Percentiles rank a stretch among this genome's conserved stretches.
These are phyloP conservation scores for Alternaria angustiovoidea DNA, from an alignment of 2,329 filamentous ascomycete species.

Conservation along the genomic window DNA sequence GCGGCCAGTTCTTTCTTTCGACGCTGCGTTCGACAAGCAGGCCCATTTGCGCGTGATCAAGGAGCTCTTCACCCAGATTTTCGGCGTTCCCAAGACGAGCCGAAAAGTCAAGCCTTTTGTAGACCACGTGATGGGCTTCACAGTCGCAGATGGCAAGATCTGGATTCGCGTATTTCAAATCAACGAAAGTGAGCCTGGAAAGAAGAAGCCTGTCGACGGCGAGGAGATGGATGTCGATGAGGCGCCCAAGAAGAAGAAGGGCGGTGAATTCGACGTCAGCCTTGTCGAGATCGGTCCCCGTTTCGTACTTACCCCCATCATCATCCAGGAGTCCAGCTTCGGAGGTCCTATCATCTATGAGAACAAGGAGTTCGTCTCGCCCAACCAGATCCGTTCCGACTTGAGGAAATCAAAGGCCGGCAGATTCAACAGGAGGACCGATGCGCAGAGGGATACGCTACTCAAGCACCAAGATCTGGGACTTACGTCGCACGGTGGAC, in stretches of 20 bases:
- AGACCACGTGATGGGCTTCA: constrained; percentile 94
- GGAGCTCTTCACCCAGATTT: constrained; percentile 87
- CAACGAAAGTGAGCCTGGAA: constrained; percentile 76
- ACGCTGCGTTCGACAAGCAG: constrained; percentile 81
- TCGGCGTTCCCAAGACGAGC: constrained; percentile 88
- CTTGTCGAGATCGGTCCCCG: constrained; percentile 93
- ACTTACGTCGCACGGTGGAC: constrained; percentile 71
- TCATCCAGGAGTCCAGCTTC: constrained; percentile 94
- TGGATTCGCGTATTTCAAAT: constrained; percentile 97
- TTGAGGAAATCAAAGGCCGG: constrained; percentile 77
- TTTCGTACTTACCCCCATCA: constrained; percentile 91
- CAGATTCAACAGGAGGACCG: constrained; percentile 78
- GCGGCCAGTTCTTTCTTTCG: constrained; percentile 89
- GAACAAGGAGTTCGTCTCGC: constrained; percentile 96
- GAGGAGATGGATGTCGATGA: constrained; percentile 49
- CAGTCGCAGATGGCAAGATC: constrained; percentile 88
- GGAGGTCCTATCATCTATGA: constrained; percentile 97
- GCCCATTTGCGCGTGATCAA: constrained; percentile 85
- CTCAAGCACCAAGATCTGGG: constrained; percentile 81
- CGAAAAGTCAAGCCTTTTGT: constrained; percentile 94
- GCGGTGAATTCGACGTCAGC: constrained; percentile 75
- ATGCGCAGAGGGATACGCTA: constrained; percentile 75
- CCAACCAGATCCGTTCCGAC: constrained; percentile 91
- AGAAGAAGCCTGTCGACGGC: constrained; percentile 51
- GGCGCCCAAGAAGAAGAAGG: constrained; percentile 55